Conservation (phyloP, 1,284 basidiomycete species). For the Inonotus obliquus region DNA sequence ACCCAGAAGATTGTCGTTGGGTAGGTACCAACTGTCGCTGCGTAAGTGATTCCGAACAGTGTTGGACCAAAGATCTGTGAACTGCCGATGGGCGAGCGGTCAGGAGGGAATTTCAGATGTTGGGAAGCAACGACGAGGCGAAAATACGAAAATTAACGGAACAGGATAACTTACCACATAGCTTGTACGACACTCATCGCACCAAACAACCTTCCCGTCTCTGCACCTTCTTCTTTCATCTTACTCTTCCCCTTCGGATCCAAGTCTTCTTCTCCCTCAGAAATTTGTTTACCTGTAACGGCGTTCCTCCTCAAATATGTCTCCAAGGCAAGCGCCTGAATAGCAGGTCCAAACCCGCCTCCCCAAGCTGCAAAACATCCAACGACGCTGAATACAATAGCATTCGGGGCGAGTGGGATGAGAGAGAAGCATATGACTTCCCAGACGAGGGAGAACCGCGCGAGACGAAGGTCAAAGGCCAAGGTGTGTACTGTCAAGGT, state of each 20-base stretch:
- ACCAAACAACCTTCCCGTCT: constrained; percentile 68
- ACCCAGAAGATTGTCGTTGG: constrained; percentile 55
- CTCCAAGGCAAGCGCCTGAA: constrained; percentile 62
- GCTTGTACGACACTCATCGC: constrained; percentile 66
- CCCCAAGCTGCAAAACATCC: constrained; percentile 49
- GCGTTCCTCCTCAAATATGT: constrained; percentile 39
- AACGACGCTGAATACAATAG: constrained; percentile 42
- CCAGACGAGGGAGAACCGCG: constrained; percentile 50
- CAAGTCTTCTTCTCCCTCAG: background rate
- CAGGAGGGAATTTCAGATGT: too few relatives aligned
- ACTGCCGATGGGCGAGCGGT: too few relatives aligned
- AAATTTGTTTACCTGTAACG: background rate
- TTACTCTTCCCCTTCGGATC: constrained; percentile 1
- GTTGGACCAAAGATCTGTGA: constrained; percentile 54
- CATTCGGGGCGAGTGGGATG: constrained; percentile 42
- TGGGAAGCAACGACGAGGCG: too few relatives aligned
- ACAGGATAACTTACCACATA: constrained; percentile 44
- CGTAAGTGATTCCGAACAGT: constrained; percentile 55
- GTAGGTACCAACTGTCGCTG: constrained; percentile 53
- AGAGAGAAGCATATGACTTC: constrained; percentile 51
- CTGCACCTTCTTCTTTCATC: constrained; percentile 24
- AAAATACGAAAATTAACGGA: too few relatives aligned
- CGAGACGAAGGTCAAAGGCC: constrained; percentile 58
- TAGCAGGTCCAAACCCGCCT: constrained; percentile 56
- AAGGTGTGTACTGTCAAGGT: constrained; percentile 30